These are phyloP conservation scores for Globisporangium cederbergense DNA, from an alignment of 352 stramenopile species.

Conservation along the genomic window DNA sequence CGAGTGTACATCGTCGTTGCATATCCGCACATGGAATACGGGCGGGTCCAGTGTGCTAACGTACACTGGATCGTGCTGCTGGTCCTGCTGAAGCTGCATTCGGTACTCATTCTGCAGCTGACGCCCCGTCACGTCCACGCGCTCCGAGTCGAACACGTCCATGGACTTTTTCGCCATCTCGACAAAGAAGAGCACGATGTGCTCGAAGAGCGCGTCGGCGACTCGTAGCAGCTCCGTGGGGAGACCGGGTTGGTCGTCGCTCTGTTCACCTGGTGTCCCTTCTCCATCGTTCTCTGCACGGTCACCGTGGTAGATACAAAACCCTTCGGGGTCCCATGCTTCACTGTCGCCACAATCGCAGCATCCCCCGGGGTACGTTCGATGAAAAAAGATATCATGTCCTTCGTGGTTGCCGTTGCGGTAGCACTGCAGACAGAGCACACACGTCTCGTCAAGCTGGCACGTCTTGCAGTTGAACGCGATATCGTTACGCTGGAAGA, in stretches of 20 bases:
- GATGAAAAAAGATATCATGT: slow-evolving; percentile 90
- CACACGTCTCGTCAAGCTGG: slow-evolving; percentile 96
- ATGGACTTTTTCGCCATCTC: slow-evolving; percentile 76
- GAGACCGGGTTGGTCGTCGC: slow-evolving; percentile 22
- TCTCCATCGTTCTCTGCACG: slow-evolving; percentile 20
- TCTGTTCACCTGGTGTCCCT: slow-evolving; percentile 19
- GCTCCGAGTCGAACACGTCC: slow-evolving; percentile 61
- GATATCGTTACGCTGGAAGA: slow-evolving; percentile 97
- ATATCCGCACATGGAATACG: slow-evolving; percentile 90
- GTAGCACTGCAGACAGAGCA: slow-evolving; percentile 97
- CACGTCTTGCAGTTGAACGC: slow-evolving; percentile 99
- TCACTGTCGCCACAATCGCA: slow-evolving; percentile 99
- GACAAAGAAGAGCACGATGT: slow-evolving; percentile 65
- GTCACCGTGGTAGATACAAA: slow-evolving; percentile 90
- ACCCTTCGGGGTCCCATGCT: slow-evolving; percentile 93
- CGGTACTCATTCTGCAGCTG: slow-evolving; percentile 34
- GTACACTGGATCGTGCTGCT: slow-evolving; percentile 11
- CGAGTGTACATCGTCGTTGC: slow-evolving; percentile 99
- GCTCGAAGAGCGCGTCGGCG: slow-evolving; percentile 62
- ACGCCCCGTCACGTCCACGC: slow-evolving; percentile 44
- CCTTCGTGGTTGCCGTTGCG: slow-evolving; percentile 92
- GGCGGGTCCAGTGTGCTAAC: slow-evolving; percentile 23
- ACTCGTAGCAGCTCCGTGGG: slow-evolving; percentile 44
- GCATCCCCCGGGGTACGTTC: slow-evolving; percentile 80
- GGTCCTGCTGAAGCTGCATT: slow-evolving; percentile 22